A percentile compares a stretch with the other conserved stretches of the same genome.
These are phyloP conservation scores for Puccinia triticina DNA, from an alignment of 1,284 basidiomycete species.

Conservation along the genomic window DNA sequence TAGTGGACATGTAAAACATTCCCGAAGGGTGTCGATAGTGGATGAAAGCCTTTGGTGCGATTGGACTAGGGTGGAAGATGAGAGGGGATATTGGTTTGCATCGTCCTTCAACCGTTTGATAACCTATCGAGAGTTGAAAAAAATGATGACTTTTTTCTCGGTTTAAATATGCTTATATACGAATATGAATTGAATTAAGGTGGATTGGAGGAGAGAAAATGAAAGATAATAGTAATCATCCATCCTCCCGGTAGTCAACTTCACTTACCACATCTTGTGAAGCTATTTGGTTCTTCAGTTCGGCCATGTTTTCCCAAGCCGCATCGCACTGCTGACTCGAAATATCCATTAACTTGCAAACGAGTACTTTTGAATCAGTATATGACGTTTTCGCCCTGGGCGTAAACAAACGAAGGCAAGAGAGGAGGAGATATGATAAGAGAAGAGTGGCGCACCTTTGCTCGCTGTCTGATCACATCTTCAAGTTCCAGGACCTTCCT, in stretches of 20 bases:
- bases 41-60: conserved; percentile 31
- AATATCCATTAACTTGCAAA: conserved; percentile 32
- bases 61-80: conserved; percentile 14
- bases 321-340: conserved; percentile 42
- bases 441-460: background rate
- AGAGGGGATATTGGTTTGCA: conserved; percentile 39
- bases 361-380: no score
- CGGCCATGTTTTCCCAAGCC: conserved; percentile 39
- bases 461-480: conserved; percentile 32
- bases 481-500: conserved; percentile 28
- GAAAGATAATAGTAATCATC: background rate
- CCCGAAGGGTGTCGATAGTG: conserved; percentile 40
- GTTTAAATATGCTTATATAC: conserved; percentile 8
- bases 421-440: background rate
- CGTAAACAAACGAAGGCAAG: background rate
- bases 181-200: conserved; percentile 19
- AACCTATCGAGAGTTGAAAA: conserved; percentile 27
- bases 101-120: conserved; percentile 46
- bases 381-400: background rate
- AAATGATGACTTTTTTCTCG: background rate
- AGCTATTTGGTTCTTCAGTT: conserved; percentile 35
- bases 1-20: conserved; percentile 50
- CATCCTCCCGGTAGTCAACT: background rate
- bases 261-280: conserved; percentile 43
- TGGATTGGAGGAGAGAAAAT: background rate